These are phyloP conservation scores for Hirsutella rhossiliensis DNA, from an alignment of 2,329 filamentous ascomycete genomes.

Conservation along the genomic window DNA sequence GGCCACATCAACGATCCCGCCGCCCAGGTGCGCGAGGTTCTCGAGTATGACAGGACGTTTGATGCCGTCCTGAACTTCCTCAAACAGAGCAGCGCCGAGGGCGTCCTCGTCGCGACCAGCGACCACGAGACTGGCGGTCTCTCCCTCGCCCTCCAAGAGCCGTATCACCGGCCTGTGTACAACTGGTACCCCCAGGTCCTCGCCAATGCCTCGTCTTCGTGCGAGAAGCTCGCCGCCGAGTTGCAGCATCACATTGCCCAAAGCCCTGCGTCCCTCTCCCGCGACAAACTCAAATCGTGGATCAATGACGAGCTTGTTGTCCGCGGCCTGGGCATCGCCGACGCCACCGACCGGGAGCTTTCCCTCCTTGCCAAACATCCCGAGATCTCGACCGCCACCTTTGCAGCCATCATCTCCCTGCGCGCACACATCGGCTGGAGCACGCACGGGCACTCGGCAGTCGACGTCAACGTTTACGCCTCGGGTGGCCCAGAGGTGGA, in stretches of 20 bases:
- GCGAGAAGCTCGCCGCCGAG: conserved; percentile 55
- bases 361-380: conserved; percentile 48
- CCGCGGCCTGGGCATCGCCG: conserved; percentile 62
- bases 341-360: conserved; percentile 63
- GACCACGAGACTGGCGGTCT: conserved; percentile 96
- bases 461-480: conserved; percentile 94
- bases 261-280: conserved; percentile 15
- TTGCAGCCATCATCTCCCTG: conserved; percentile 78
- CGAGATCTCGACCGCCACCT: conserved; percentile 39
- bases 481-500: conserved; percentile 54
- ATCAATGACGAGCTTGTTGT: conserved; percentile 57
- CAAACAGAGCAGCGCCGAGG: conserved; percentile 57
- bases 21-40: conserved; percentile 78
- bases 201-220: conserved; percentile 62
- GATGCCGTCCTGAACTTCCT: conserved; percentile 76
- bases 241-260: conserved; percentile 47
- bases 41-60: conserved; percentile 90
- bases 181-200: conserved; percentile 76
- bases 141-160: conserved; percentile 58
- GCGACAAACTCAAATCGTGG: conserved; percentile 43
- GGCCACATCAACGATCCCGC: conserved; percentile 77
- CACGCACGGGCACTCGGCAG: conserved; percentile 85
- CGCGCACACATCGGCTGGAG: conserved; percentile 88
- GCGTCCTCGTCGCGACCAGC: conserved; percentile 77
- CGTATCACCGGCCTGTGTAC: conserved; percentile 42